Evolutionary conservation across 1,284 basidiomycete species (phyloP).

Genomic region (Microbotryum scabiosae): DNA sequence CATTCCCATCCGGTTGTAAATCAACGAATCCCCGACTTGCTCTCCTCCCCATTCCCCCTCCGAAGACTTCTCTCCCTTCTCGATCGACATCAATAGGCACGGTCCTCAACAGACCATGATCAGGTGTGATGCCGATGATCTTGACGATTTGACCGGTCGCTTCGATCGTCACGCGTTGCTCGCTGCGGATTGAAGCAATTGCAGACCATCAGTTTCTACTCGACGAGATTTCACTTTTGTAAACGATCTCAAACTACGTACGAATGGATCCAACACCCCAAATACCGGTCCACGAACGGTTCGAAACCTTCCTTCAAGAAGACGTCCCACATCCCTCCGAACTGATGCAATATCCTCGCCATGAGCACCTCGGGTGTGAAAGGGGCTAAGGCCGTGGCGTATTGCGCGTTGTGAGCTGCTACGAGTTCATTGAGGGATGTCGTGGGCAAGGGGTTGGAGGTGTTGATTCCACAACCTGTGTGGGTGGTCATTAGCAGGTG

Average conservation of each 20-base stretch:
- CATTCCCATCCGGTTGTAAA: constrained; percentile 90
- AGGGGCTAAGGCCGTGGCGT: constrained; percentile 38
- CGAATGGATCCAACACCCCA: constrained; percentile 79
- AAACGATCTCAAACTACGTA: constrained; percentile 44
- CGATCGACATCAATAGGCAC: constrained; percentile 51
- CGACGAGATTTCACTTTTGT: background rate
- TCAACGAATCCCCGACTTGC: constrained; percentile 44
- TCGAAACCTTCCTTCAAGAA: constrained; percentile 52
- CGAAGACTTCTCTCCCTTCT: constrained; percentile 29
- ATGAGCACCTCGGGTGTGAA: constrained; percentile 66
- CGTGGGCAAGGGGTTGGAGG: constrained; percentile 74
- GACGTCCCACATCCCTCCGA: constrained; percentile 66
- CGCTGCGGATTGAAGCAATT: constrained; percentile 45
- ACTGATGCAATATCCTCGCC: constrained; percentile 66
- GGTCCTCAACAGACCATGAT: constrained; percentile 79
- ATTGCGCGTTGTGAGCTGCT: constrained; percentile 36
- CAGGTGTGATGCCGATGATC: constrained; percentile 76
- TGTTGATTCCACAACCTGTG: constrained; percentile 80
- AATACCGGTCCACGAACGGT: constrained; percentile 48
- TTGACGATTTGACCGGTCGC: constrained; percentile 60
- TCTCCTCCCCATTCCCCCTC: background rate
- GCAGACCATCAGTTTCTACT: no score
- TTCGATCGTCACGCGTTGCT: constrained; percentile 74
- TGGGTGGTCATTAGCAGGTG: background rate
- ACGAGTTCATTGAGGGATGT: constrained; percentile 67